These are phyloP conservation scores for Globisporangium lucens DNA, from an alignment of 352 stramenopile genomes.

Conservation along the genomic window DNA sequence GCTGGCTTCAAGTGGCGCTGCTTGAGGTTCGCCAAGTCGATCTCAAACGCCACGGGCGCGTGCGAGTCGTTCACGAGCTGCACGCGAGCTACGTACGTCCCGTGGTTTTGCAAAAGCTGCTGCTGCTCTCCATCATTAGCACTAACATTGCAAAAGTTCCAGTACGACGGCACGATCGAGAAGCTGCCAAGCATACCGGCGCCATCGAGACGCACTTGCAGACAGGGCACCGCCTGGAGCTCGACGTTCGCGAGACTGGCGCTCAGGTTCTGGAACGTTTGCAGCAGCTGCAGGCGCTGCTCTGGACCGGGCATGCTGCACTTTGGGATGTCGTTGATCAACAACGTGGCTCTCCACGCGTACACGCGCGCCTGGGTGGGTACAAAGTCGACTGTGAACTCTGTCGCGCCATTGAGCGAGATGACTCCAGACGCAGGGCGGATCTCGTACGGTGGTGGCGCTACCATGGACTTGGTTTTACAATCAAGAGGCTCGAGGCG, in stretches of 20 bases:
- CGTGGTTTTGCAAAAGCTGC: slow-evolving; percentile 6
- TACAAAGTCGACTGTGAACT: slow-evolving; percentile 50
- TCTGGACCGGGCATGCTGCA: slow-evolving; percentile 50
- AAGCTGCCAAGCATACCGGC: slow-evolving; percentile 14
- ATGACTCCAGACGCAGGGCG: slow-evolving; percentile 41
- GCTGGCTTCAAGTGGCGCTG: slow-evolving; percentile 10
- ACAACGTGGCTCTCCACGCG: slow-evolving; percentile 35
- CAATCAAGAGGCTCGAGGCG: slow-evolving; percentile 21
- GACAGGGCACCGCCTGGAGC: slow-evolving; percentile 7
- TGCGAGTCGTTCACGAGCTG: slow-evolving; percentile 32
- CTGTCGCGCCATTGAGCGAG: slow-evolving; percentile 25
- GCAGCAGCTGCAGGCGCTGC: slow-evolving; percentile 36
- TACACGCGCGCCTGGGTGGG: slow-evolving; percentile 24
- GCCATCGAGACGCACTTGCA: slow-evolving; percentile 13
- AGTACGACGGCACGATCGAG: slow-evolving; percentile 13
- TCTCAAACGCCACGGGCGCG: slow-evolving; percentile 25
- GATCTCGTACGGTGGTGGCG: slow-evolving; percentile 36
- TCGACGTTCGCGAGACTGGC: slow-evolving; percentile 2
- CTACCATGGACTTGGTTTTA: background rate
- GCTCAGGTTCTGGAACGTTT: slow-evolving; percentile 27
- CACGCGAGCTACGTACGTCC: slow-evolving; percentile 12
- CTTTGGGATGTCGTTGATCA: slow-evolving; percentile 40
- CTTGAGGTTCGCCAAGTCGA: slow-evolving; percentile 6
- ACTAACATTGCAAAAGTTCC: slow-evolving; percentile 7
- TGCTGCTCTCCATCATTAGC: background rate